These are phyloP conservation scores for Xylariaceae sp. DNA, from an alignment of 2,329 filamentous ascomycete genomes.

Conservation along the genomic window DNA sequence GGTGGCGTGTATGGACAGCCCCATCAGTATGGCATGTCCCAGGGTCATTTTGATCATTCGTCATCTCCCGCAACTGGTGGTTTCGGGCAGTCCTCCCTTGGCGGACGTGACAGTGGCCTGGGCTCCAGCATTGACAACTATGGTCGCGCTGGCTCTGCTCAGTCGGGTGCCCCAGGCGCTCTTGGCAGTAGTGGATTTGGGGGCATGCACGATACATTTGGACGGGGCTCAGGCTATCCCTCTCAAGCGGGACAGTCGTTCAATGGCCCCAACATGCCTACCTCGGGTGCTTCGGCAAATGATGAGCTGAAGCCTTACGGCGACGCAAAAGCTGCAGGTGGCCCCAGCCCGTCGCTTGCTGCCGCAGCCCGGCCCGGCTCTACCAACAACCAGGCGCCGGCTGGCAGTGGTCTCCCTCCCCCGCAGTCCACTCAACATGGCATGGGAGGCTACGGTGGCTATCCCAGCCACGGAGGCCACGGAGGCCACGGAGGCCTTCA, in stretches of 20 bases:
- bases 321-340: slow-evolving; percentile 45
- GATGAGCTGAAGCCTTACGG: slow-evolving; percentile 55
- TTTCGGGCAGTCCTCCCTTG: slow-evolving; percentile 46
- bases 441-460: slow-evolving; percentile 48
- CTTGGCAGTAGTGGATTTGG: slow-evolving; percentile 45
- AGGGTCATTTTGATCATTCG: slow-evolving; percentile 48
- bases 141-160: slow-evolving; percentile 41
- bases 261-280: slow-evolving; percentile 41
- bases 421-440: slow-evolving; percentile 45
- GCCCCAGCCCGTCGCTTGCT: slow-evolving; percentile 49
- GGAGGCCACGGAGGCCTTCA: slow-evolving; percentile 48
- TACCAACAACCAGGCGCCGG: slow-evolving; percentile 45
- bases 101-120: slow-evolving; percentile 42
- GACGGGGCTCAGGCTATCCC: slow-evolving; percentile 46
- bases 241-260: slow-evolving; percentile 48
- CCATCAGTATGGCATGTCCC: slow-evolving; percentile 46
- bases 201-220: slow-evolving; percentile 48
- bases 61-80: slow-evolving; percentile 42
- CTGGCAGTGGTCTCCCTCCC: slow-evolving; percentile 48
- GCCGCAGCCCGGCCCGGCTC: slow-evolving; percentile 51
- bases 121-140: slow-evolving; percentile 47
- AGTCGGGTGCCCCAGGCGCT: slow-evolving; percentile 42
- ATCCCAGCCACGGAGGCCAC: slow-evolving; percentile 47
- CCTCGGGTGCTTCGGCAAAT: slow-evolving; percentile 31
- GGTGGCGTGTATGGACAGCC: slow-evolving; percentile 47